Conservation (phyloP, 208 protist genomes). For the Trypanosoma melophagium region DNA sequence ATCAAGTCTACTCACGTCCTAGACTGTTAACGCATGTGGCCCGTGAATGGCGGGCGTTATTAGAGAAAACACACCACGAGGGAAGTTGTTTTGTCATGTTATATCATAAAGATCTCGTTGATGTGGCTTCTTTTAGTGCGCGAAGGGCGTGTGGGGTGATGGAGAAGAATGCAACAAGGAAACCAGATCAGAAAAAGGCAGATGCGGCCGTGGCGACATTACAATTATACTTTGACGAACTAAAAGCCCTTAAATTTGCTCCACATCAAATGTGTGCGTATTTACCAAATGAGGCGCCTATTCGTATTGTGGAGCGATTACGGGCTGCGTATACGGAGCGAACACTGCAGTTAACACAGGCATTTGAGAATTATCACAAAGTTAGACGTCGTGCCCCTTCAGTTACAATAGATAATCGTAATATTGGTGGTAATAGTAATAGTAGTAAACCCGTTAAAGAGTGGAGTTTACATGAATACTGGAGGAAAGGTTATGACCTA, state of each 20-base stretch:
- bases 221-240: slow-evolving; percentile 70
- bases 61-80: slow-evolving; percentile 44
- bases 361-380: slow-evolving; percentile 34
- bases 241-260: slow-evolving; percentile 48
- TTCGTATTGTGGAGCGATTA: slow-evolving; percentile 66
- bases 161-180: neutral
- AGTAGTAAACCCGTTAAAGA: slow-evolving; percentile 1
- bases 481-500: slow-evolving; percentile 70
- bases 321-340: slow-evolving; percentile 41
- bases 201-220: slow-evolving; percentile 41
- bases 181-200: slow-evolving; percentile 35
- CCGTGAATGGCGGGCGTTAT: slow-evolving; percentile 50
- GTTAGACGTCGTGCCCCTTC: slow-evolving; percentile 10
- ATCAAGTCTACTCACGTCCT: slow-evolving; percentile 51
- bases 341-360: slow-evolving; percentile 23
- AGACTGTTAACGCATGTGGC: slow-evolving; percentile 49
- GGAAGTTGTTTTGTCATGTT: slow-evolving; percentile 56
- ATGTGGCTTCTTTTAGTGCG: slow-evolving; percentile 28
- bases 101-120: slow-evolving; percentile 56
- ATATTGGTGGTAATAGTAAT: slow-evolving; percentile 7
- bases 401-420: neutral
- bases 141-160: slow-evolving; percentile 1
- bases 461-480: slow-evolving; percentile 61
- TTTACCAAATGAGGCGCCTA: slow-evolving; percentile 57
- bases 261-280: slow-evolving; percentile 74